phyloP scores from a whole-genome alignment of 495 filamentous ascomycete species.

The Parmelia sp. region DNA sequence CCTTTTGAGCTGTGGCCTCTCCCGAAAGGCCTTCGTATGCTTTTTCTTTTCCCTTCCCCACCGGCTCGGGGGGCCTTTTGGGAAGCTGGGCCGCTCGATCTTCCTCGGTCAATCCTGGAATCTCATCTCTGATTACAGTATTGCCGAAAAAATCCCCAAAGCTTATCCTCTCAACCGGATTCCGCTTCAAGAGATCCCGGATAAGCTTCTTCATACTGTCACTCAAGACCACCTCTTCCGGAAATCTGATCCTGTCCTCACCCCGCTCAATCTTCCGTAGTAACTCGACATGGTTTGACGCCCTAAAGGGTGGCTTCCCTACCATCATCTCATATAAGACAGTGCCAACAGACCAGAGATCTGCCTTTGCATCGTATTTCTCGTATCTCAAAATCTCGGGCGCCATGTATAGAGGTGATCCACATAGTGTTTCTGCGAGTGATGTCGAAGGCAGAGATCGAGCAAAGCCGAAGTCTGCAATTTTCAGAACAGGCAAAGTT shows the following conservation, averaged over 20 bases:
- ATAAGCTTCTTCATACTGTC: slow-evolving; percentile 77
- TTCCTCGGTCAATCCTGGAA: slow-evolving; percentile 76
- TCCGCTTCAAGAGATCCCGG: slow-evolving; percentile 71
- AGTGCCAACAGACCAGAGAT: slow-evolving; percentile 95
- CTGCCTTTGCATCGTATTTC: slow-evolving; percentile 93
- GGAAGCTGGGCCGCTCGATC: slow-evolving; percentile 49
- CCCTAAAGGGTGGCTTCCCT: slow-evolving; percentile 84
- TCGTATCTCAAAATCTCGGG: slow-evolving; percentile 96
- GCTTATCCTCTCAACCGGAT: slow-evolving; percentile 72
- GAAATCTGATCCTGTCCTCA: slow-evolving; percentile 77
- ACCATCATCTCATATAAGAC: slow-evolving; percentile 93
- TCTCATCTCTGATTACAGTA: slow-evolving; percentile 65
- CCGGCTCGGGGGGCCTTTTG: slow-evolving; percentile 17
- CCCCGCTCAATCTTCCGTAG: slow-evolving; percentile 82
- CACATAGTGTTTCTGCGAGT: slow-evolving; percentile 90
- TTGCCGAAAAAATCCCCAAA: slow-evolving; percentile 78
- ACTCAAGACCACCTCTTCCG: slow-evolving; percentile 64
- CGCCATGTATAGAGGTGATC: slow-evolving; percentile 98
- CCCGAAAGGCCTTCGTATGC: neutral
- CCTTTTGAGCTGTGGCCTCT: slow-evolving; percentile 6
- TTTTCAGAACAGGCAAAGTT: slow-evolving; percentile 88
- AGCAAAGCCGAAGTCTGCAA: slow-evolving; percentile 97
- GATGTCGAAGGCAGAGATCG: slow-evolving; percentile 82
- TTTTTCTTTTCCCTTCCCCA: slow-evolving; percentile 22
- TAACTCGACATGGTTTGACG: slow-evolving; percentile 88